phyloP scores from a whole-genome alignment of 2,329 filamentous ascomycete species.

The Monosporascus sp. region DNA sequence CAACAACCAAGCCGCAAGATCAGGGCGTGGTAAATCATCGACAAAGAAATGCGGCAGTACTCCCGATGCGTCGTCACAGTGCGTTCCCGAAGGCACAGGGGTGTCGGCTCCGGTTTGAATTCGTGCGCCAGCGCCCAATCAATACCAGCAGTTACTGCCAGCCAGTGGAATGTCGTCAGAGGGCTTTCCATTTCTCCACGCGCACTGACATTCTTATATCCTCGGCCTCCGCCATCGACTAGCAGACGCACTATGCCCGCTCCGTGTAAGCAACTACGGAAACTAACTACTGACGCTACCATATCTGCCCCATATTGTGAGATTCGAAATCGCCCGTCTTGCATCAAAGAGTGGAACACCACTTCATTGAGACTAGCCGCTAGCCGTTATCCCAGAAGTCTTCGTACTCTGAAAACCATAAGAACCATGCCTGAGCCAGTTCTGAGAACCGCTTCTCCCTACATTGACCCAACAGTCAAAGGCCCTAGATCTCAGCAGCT shows the following conservation, averaged over 20 bases:
- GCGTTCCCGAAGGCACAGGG: slow-evolving; percentile 26
- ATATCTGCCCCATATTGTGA: slow-evolving; percentile 23
- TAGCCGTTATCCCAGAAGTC: slow-evolving; percentile 10
- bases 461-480: slow-evolving; percentile 38
- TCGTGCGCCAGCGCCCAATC: slow-evolving; percentile 28
- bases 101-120: slow-evolving; percentile 29
- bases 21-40: not conserved
- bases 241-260: slow-evolving; percentile 11
- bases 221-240: slow-evolving; percentile 28
- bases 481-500: slow-evolving; percentile 37
- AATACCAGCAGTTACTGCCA: slow-evolving; percentile 14
- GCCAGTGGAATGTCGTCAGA: slow-evolving; percentile 27
- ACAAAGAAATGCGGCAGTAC: not conserved
- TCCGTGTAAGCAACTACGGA: not conserved
- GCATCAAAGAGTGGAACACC: slow-evolving; percentile 21
- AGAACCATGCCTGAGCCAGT: slow-evolving; percentile 34
- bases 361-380: slow-evolving; percentile 10
- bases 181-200: slow-evolving; percentile 25
- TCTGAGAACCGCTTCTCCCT: slow-evolving; percentile 37
- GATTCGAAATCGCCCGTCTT: slow-evolving; percentile 23
- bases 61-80: not conserved
- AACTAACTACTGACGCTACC: not conserved
- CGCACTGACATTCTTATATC: slow-evolving; percentile 26
- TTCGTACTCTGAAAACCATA: slow-evolving; percentile 19
- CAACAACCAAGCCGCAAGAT: not conserved